Evolutionary conservation across 495 filamentous ascomycete species (phyloP).

Genomic region (Penicillium turbatum): DNA sequence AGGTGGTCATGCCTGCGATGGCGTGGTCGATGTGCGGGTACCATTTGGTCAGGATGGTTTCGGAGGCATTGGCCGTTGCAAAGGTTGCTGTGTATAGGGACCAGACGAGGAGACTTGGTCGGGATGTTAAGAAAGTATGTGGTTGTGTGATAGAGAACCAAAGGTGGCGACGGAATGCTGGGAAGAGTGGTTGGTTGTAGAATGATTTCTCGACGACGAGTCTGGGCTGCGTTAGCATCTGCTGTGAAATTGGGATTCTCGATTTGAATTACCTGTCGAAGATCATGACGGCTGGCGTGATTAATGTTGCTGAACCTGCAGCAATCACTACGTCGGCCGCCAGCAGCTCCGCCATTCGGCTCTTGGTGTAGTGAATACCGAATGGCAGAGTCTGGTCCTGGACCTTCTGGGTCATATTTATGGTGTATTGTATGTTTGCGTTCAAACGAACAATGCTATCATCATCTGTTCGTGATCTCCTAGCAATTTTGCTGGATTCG

Average conservation of each 20-base stretch:
- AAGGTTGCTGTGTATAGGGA: conserved; percentile 84
- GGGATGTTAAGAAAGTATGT: conserved; percentile 63
- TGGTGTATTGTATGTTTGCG: neutral
- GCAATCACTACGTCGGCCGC: conserved; percentile 34
- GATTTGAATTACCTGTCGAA: conserved; percentile 31
- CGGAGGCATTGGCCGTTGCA: conserved; percentile 73
- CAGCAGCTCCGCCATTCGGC: conserved; percentile 31
- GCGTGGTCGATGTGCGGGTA: conserved; percentile 47
- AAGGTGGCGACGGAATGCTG: conserved; percentile 60
- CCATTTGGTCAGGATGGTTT: conserved; percentile 33
- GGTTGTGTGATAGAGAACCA: conserved; percentile 60
- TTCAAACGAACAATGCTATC: conserved; percentile 8
- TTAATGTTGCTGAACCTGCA: conserved; percentile 36
- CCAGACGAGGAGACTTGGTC: conserved; percentile 76
- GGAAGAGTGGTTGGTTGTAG: conserved; percentile 60
- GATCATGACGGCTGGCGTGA: conserved; percentile 41
- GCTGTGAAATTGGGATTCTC: neutral
- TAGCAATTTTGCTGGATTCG: conserved; percentile 1
- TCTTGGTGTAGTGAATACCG: conserved; percentile 24
- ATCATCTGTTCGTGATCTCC: conserved; percentile 3
- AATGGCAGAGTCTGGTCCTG: conserved; percentile 29
- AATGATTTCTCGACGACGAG: conserved; percentile 83
- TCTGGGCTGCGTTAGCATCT: conserved; percentile 18
- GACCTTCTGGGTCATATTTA: conserved; percentile 22
- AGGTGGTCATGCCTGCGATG: conserved; percentile 40